These are phyloP conservation scores for Debaryomycetaceae sp. DNA, from an alignment of 1,139 yeast species.

Conservation along the genomic window DNA sequence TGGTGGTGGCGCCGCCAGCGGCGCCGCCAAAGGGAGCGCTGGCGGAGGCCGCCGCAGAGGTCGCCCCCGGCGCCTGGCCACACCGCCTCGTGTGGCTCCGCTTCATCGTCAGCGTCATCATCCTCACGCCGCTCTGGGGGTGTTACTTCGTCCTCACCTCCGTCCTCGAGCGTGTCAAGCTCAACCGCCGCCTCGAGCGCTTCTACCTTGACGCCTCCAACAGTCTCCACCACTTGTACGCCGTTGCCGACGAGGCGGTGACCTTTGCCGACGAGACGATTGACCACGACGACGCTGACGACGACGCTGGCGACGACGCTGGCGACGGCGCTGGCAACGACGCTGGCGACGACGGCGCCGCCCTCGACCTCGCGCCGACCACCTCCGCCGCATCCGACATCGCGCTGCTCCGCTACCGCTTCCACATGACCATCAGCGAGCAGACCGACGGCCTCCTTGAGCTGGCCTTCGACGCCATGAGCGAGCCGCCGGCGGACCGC, in stretches of 20 bases:
- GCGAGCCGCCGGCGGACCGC: conserved; percentile 19
- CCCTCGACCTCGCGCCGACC: no score
- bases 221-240: conserved; percentile 28
- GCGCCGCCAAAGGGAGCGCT: neutral
- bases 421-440: conserved; percentile 34
- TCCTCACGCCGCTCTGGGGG: conserved; percentile 54
- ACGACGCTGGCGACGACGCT: conserved; percentile 1
- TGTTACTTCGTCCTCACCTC: conserved; percentile 44
- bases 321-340: no score
- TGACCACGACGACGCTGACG: conserved; percentile 1
- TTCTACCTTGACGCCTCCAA: conserved; percentile 28
- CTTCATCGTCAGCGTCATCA: conserved; percentile 34
- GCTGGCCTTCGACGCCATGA: conserved; percentile 55
- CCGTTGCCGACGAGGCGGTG: conserved; percentile 11
- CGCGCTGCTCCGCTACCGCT: conserved; percentile 4
- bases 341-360: neutral
- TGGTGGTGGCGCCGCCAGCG: conserved; percentile 11
- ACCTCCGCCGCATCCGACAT: conserved; percentile 1
- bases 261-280: conserved; percentile 4
- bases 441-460: conserved; percentile 57
- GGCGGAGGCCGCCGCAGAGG: neutral
- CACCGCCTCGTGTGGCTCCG: conserved; percentile 34
- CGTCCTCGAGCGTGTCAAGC: conserved; percentile 35
- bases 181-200: conserved; percentile 26
- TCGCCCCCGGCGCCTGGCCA: conserved; percentile 3